These are phyloP conservation scores for Pseudocercospora crystallina DNA, from an alignment of 2,329 filamentous ascomycete genomes.

Conservation along the genomic window DNA sequence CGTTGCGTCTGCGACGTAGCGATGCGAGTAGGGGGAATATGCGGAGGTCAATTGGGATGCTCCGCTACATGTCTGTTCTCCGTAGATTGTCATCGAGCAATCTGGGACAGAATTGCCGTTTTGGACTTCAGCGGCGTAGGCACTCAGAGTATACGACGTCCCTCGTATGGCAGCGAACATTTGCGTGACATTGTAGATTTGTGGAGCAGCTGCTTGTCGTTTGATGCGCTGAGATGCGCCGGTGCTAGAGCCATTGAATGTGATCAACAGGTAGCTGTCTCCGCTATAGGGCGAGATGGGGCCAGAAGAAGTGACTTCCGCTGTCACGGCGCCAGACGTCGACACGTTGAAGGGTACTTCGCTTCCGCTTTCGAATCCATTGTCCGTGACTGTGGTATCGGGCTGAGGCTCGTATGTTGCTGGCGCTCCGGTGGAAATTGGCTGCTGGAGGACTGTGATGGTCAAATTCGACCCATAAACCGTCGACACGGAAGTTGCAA, in stretches of 20 bases:
- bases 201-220: background rate
- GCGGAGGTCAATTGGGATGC: background rate
- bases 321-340: background rate
- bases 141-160: background rate
- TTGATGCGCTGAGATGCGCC: background rate
- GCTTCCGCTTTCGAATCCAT: background rate
- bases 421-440: background rate
- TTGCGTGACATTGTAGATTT: background rate
- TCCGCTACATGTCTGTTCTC: background rate
- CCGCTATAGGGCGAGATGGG: background rate
- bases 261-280: conserved; percentile 4
- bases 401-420: background rate
- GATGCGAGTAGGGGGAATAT: background rate
- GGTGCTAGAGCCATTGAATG: background rate
- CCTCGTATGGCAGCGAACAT: background rate
- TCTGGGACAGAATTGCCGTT: background rate
- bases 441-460: background rate
- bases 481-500: background rate
- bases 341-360: background rate
- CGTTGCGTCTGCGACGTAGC: background rate
- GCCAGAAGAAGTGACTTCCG: background rate
- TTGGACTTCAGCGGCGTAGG: conserved; percentile 1
- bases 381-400: background rate
- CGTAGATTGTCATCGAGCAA: background rate
- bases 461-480: background rate